phyloP scores from a whole-genome alignment of 257 asterid species.

The Solanum chmielewskii region DNA sequence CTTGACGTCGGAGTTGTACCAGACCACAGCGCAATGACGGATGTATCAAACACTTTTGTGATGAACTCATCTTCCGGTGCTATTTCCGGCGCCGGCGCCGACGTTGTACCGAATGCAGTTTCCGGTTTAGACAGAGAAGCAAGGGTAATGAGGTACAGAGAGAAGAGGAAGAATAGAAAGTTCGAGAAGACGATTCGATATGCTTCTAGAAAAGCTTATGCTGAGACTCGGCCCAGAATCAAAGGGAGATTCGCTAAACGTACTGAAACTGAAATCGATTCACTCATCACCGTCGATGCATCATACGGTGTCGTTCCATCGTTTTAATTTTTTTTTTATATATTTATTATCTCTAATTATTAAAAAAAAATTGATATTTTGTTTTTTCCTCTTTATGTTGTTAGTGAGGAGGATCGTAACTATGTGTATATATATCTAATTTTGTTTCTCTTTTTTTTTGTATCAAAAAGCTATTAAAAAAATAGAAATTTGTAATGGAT shows the following conservation, averaged over 20 bases:
- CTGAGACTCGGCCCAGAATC: slow-evolving; percentile 75
- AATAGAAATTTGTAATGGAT: neutral
- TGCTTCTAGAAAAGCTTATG: slow-evolving; percentile 80
- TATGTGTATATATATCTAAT: neutral
- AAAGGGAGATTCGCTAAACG: slow-evolving; percentile 77
- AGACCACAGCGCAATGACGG: neutral
- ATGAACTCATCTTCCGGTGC: slow-evolving; percentile 1
- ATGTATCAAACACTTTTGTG: neutral
- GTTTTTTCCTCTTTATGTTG: neutral
- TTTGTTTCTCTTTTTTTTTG: neutral
- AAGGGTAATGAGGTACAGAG: slow-evolving; percentile 53
- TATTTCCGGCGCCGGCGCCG: neutral
- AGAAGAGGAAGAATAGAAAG: slow-evolving; percentile 30
- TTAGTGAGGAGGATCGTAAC: neutral
- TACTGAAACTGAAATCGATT: slow-evolving; percentile 42
- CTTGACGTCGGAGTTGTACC: slow-evolving; percentile 19
- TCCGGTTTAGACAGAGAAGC: slow-evolving; percentile 8
- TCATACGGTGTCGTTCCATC: slow-evolving; percentile 58
- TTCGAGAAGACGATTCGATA: slow-evolving; percentile 59
- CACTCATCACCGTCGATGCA: slow-evolving; percentile 20
- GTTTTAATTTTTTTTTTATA: neutral
- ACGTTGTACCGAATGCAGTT: slow-evolving; percentile 11
- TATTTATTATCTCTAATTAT: neutral
- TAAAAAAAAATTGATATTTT: neutral
- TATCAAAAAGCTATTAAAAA: neutral